These are phyloP conservation scores for Elsinoe perseae DNA, from an alignment of 2,329 filamentous ascomycete genomes.

Conservation along the genomic window DNA sequence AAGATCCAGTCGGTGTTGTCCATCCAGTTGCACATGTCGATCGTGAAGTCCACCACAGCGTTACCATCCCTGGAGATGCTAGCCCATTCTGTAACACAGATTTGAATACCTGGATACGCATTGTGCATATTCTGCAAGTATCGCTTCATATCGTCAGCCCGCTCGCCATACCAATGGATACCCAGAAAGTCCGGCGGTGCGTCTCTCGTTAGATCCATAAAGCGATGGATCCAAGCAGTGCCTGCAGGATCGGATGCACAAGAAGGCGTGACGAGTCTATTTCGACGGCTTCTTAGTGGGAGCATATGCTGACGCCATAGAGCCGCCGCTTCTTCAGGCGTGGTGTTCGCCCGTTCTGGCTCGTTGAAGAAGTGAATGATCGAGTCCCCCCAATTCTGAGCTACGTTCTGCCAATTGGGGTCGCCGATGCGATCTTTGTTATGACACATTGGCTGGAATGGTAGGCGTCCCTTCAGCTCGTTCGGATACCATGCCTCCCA, in stretches of 20 bases:
- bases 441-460: conserved; percentile 39
- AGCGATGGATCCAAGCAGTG: conserved; percentile 35
- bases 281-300: conserved; percentile 26
- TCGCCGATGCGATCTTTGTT: conserved; percentile 20
- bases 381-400: conserved; percentile 30
- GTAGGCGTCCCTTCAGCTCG: conserved; percentile 31
- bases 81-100: conserved; percentile 39
- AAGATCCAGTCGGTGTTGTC: conserved; percentile 36
- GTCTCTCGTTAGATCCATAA: conserved; percentile 32
- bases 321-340: conserved; percentile 30
- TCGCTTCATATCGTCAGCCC: conserved; percentile 30
- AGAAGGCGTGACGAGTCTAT: conserved; percentile 32
- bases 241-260: conserved; percentile 35
- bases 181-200: conserved; percentile 37
- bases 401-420: conserved; percentile 8
- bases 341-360: conserved; percentile 35
- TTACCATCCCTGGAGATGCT: conserved; percentile 33
- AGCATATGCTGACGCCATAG: conserved; percentile 35
- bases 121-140: conserved; percentile 33
- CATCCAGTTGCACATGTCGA: conserved; percentile 37
- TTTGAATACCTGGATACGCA: conserved; percentile 29
- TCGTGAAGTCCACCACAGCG: conserved; percentile 35
- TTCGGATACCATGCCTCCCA: conserved; percentile 39
- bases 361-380: conserved; percentile 43
- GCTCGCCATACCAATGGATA: conserved; percentile 38